Conservation (phyloP, 768 basidiomycete genomes). For the Sutorius australiensis region DNA sequence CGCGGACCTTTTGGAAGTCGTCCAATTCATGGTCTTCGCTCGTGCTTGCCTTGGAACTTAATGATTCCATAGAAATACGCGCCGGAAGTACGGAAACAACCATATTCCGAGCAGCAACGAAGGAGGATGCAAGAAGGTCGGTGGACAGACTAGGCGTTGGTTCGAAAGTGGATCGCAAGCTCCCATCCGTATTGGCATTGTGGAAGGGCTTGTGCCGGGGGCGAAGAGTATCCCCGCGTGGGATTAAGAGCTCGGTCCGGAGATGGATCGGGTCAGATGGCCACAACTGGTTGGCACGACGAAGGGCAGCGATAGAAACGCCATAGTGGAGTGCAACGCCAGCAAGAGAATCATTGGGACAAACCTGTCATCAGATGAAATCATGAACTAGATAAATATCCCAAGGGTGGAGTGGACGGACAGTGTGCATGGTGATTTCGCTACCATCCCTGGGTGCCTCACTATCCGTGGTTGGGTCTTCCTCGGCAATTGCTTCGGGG, state of each 20-base stretch:
- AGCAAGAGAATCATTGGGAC: slow-evolving; percentile 72
- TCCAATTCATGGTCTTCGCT: slow-evolving; percentile 31
- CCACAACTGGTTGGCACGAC: slow-evolving; percentile 92
- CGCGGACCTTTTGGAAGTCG: slow-evolving; percentile 7
- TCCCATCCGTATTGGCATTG: background rate
- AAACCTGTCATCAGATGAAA: slow-evolving; percentile 45
- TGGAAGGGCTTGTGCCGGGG: slow-evolving; percentile 1
- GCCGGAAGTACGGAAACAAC: slow-evolving; percentile 25
- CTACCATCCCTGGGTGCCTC: background rate
- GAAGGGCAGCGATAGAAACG: slow-evolving; percentile 75
- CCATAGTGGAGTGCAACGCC: slow-evolving; percentile 90
- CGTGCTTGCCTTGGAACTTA: slow-evolving; percentile 24
- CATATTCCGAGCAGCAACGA: slow-evolving; percentile 19
- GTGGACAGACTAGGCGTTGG: slow-evolving; percentile 3
- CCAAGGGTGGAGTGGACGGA: slow-evolving; percentile 8
- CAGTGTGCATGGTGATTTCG: slow-evolving; percentile 13
- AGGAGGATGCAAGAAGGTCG: slow-evolving; percentile 12
- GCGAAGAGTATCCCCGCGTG: slow-evolving; percentile 28
- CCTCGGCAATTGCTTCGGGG: background rate
- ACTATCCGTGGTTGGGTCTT: background rate
- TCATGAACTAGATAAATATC: background rate
- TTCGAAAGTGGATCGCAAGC: background rate
- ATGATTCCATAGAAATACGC: slow-evolving; percentile 30
- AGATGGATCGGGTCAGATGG: slow-evolving; percentile 88
- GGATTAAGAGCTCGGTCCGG: slow-evolving; percentile 78